These are phyloP conservation scores for Haplosporangium sp. DNA, from an alignment of 371 early-diverging fungal species.

Conservation along the genomic window DNA sequence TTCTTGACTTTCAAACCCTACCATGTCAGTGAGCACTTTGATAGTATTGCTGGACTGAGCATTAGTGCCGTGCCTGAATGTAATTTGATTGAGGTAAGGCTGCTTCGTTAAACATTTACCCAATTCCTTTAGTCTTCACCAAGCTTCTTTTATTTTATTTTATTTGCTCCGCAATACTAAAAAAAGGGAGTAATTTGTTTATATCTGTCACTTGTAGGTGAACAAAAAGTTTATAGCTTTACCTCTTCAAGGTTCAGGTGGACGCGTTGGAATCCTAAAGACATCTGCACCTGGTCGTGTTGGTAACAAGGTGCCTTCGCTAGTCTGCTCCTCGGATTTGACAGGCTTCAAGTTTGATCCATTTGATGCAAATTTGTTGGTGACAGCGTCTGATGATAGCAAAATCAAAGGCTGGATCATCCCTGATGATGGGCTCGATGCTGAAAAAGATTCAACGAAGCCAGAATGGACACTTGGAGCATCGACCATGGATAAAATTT, in stretches of 20 bases:
- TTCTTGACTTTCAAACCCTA: constrained; percentile 76
- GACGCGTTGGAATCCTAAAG: constrained; percentile 81
- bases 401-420: constrained; percentile 79
- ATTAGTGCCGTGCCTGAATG: constrained; percentile 75
- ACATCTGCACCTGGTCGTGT: constrained; percentile 74
- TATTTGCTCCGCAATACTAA: neutral
- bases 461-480: constrained; percentile 45
- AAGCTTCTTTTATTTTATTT: neutral
- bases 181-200: neutral
- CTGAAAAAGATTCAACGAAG: constrained; percentile 41
- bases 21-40: constrained; percentile 72
- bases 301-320: constrained; percentile 70
- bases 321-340: constrained; percentile 69
- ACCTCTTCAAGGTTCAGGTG: constrained; percentile 83
- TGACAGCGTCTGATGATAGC: constrained; percentile 79
- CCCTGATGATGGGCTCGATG: constrained; percentile 69
- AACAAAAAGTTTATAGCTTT: constrained; percentile 75
- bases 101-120: neutral
- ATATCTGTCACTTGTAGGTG: constrained; percentile 40
- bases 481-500: constrained; percentile 68
- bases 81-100: constrained; percentile 68
- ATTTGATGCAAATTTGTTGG: constrained; percentile 69
- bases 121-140: neutral
- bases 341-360: constrained; percentile 77
- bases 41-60: constrained; percentile 72